phyloP scores from a whole-genome alignment of 2,329 filamentous ascomycete species.

The Fusarium sp. region DNA sequence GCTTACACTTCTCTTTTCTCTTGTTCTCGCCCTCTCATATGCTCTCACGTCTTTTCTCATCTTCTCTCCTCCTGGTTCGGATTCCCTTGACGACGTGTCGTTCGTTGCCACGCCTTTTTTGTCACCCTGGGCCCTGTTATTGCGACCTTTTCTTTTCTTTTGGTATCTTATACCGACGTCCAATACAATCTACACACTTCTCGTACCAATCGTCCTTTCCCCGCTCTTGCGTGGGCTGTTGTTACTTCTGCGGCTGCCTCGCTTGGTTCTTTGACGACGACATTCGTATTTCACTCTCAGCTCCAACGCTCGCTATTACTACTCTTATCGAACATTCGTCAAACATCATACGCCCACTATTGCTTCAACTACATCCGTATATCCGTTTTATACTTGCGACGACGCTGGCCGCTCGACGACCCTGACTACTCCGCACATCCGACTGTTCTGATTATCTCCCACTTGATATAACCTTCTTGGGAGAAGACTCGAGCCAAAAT shows the following conservation, averaged over 20 bases:
- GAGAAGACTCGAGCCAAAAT: not conserved
- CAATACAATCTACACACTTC: slow-evolving; percentile 4
- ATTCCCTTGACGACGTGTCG: slow-evolving; percentile 41
- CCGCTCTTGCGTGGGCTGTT: slow-evolving; percentile 38
- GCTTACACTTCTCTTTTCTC: slow-evolving; percentile 27
- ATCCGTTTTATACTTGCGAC: slow-evolving; percentile 10
- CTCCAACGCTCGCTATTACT: slow-evolving; percentile 24
- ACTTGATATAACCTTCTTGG: not conserved
- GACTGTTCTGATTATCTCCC: not conserved
- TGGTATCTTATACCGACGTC: not conserved
- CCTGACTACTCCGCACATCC: slow-evolving; percentile 17
- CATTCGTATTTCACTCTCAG: slow-evolving; percentile 21
- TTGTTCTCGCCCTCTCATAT: slow-evolving; percentile 26
- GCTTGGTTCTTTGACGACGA: slow-evolving; percentile 25
- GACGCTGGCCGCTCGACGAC: slow-evolving; percentile 40
- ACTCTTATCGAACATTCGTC: not conserved
- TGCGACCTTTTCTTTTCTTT: slow-evolving; percentile 6
- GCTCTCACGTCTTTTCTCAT: slow-evolving; percentile 22
- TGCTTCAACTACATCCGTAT: not conserved
- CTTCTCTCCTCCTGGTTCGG: slow-evolving; percentile 34
- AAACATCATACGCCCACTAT: not conserved
- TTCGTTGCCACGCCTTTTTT: slow-evolving; percentile 38
- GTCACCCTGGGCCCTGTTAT: slow-evolving; percentile 19
- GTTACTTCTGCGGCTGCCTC: slow-evolving; percentile 28
- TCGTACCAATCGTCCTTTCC: slow-evolving; percentile 22